Conservation (phyloP, 1,284 basidiomycete species). For the Amylostereum areolatum region DNA sequence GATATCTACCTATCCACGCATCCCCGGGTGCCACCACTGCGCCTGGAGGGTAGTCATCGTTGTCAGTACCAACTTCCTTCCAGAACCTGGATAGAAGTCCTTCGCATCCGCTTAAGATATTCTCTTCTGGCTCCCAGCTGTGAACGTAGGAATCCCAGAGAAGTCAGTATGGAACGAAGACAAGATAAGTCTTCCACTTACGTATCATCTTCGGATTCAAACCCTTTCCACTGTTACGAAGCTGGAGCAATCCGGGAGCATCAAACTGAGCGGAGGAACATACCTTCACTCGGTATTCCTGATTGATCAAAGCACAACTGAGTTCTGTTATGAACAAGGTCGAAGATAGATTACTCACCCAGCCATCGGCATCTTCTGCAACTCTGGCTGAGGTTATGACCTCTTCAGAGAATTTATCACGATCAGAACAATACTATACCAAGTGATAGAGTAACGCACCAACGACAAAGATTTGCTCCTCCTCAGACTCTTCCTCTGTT, state of each 20-base stretch:
- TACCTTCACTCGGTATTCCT: conserved; percentile 64
- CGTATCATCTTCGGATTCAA: conserved; percentile 44
- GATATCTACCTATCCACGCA: background rate
- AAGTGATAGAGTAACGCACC: conserved; percentile 32
- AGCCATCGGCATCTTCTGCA: conserved; percentile 27
- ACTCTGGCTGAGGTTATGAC: conserved; percentile 48
- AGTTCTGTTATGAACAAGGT: background rate
- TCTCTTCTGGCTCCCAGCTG: conserved; percentile 63
- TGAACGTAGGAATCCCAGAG: background rate
- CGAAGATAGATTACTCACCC: conserved; percentile 30
- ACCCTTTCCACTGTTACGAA: conserved; percentile 15
- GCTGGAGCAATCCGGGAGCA: background rate
- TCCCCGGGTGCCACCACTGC: conserved; percentile 40
- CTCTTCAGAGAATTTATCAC: conserved; percentile 29
- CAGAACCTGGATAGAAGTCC: conserved; percentile 58
- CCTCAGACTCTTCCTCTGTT: conserved; percentile 15
- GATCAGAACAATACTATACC: conserved; percentile 12
- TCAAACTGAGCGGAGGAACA: background rate
- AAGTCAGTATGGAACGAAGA: conserved; percentile 1
- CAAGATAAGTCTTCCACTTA: conserved; percentile 14
- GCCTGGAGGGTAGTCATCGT: conserved; percentile 39
- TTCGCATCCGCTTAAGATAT: conserved; percentile 42
- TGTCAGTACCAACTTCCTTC: conserved; percentile 51
- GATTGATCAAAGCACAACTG: conserved; percentile 4
- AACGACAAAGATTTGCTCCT: conserved; percentile 42